Conservation (phyloP, 352 stramenopile genomes). For the Globisporangium nagaii region DNA sequence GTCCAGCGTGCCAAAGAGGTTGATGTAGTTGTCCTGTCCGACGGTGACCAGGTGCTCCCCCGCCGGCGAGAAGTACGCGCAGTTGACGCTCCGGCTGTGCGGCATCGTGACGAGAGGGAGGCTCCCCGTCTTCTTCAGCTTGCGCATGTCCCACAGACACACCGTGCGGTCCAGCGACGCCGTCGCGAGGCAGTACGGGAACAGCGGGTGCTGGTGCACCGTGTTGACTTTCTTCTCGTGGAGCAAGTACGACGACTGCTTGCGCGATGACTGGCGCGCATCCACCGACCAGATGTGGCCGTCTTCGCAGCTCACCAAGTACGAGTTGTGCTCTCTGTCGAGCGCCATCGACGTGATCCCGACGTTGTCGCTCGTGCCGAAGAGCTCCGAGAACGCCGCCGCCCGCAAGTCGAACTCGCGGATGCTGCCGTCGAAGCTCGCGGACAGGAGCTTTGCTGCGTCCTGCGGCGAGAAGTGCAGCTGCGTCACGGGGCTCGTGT, state of each 20-base stretch:
- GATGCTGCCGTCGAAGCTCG: constrained; percentile 68
- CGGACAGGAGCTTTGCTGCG: constrained; percentile 51
- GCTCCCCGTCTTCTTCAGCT: constrained; percentile 36
- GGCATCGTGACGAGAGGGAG: constrained; percentile 49
- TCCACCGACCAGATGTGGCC: constrained; percentile 55
- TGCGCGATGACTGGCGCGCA: constrained; percentile 22
- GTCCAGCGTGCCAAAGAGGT: constrained; percentile 60
- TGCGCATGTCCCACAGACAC: constrained; percentile 75
- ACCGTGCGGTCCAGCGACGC: constrained; percentile 78
- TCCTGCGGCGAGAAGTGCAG: constrained; percentile 49
- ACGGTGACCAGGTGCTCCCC: constrained; percentile 75
- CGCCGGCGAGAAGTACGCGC: constrained; percentile 77
- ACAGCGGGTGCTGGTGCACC: constrained; percentile 59
- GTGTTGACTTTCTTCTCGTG: constrained; percentile 88
- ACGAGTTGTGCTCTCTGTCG: constrained; percentile 8
- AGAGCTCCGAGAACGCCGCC: constrained; percentile 47
- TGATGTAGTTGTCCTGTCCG: constrained; percentile 74
- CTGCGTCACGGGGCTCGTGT: constrained; percentile 57
- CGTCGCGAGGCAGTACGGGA: constrained; percentile 61
- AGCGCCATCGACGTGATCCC: constrained; percentile 58
- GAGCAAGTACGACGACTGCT: constrained; percentile 31
- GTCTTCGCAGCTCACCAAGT: constrained; percentile 61
- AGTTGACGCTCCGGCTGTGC: constrained; percentile 80
- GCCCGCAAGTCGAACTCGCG: constrained; percentile 63
- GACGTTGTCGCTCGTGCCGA: constrained; percentile 31